These are phyloP conservation scores for Mycosphaerella sp. DNA, from an alignment of 2,329 filamentous ascomycete species.

Conservation along the genomic window DNA sequence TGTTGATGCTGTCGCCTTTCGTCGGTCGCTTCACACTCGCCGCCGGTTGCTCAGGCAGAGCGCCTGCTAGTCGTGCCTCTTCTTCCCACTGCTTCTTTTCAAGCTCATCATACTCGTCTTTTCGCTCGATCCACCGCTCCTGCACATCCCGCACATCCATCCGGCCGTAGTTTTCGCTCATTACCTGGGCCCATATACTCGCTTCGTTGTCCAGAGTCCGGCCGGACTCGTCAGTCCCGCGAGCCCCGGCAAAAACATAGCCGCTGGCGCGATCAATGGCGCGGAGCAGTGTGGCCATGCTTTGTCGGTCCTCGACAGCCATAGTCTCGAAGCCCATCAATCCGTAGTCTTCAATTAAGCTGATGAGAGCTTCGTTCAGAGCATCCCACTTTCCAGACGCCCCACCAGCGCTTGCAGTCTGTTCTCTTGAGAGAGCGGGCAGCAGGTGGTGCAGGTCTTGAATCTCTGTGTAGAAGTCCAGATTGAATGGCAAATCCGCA, in stretches of 20 bases:
- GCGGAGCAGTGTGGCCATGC: constrained; percentile 85
- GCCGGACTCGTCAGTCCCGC: constrained; percentile 73
- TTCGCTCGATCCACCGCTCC: constrained; percentile 89
- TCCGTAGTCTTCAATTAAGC: constrained; percentile 81
- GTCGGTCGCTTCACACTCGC: constrained; percentile 22
- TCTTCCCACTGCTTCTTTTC: constrained; percentile 71
- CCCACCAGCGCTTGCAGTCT: constrained; percentile 37
- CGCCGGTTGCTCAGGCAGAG: constrained; percentile 25
- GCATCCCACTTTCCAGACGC: constrained; percentile 63
- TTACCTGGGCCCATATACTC: constrained; percentile 92
- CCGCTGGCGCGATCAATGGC: constrained; percentile 88
- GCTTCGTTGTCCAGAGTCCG: constrained; percentile 30
- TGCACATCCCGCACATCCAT: constrained; percentile 87
- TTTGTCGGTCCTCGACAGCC: constrained; percentile 92
- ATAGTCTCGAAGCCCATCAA: constrained; percentile 89
- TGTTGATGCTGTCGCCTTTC: constrained; percentile 16
- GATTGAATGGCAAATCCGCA: constrained; percentile 81
- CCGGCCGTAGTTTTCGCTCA: constrained; percentile 61
- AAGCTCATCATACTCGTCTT: constrained; percentile 76
- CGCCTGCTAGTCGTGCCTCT: constrained; percentile 49
- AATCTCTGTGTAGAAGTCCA: constrained; percentile 96
- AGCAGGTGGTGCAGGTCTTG: constrained; percentile 84
- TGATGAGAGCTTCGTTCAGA: constrained; percentile 79
- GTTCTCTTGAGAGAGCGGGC: constrained; percentile 72
- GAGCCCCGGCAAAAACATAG: constrained; percentile 83